Conservation (phyloP, 345 rosid genomes). For the Salix purpurea region DNA sequence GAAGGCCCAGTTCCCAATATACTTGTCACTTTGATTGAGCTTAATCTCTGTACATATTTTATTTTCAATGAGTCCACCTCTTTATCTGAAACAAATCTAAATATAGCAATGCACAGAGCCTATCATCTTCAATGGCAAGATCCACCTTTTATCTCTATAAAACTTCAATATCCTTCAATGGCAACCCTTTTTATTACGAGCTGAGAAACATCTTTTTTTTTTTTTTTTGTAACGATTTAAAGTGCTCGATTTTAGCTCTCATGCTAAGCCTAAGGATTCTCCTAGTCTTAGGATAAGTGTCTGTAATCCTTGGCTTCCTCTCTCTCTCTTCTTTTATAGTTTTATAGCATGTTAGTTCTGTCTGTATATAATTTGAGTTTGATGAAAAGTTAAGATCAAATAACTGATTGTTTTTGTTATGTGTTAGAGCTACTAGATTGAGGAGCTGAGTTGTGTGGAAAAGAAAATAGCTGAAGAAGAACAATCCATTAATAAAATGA, state of each 20-base stretch:
- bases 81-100: constrained; percentile 12
- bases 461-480: no score
- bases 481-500: no score
- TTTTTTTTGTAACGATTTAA: background rate
- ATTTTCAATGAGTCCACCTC: constrained; percentile 18
- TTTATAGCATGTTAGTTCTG: background rate
- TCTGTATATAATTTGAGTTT: background rate
- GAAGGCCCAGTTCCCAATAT: background rate
- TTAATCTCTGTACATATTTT: constrained; percentile 5
- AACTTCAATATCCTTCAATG: constrained; percentile 5
- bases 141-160: constrained; percentile 30
- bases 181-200: constrained; percentile 27
- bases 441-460: no score
- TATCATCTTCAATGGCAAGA: constrained; percentile 19
- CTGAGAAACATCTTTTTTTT: constrained; percentile 8
- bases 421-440: no score
- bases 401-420: background rate
- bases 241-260: constrained; percentile 18
- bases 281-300: background rate
- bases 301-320: background rate
- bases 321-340: background rate
- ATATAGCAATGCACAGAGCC: background rate
- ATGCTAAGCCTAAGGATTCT: background rate
- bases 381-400: no score
- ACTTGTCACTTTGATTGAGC: background rate